A percentile compares a stretch with the other conserved stretches of the same genome.
Evolutionary conservation across 2,329 filamentous ascomycete genomes (phyloP).

Genomic region (Aspergillus neoniger): DNA sequence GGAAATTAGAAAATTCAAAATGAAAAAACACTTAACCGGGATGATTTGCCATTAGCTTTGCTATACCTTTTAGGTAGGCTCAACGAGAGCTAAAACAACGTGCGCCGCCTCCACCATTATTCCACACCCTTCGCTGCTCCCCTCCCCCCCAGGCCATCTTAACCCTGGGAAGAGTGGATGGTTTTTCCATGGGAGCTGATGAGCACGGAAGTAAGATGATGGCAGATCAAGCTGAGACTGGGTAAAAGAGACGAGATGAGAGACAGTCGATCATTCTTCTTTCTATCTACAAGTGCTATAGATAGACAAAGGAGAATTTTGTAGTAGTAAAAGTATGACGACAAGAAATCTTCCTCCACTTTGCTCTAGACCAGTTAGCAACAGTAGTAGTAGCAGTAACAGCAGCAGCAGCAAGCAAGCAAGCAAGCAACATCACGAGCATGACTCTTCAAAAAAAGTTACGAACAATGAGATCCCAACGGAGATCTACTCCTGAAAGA

Average conservation of each 20-base stretch:
- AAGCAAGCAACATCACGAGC: too few relatives aligned
- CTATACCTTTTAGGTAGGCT: constrained; percentile 20
- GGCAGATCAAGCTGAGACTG: background rate
- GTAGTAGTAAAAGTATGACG: too few relatives aligned
- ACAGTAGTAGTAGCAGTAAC: too few relatives aligned
- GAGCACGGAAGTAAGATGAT: background rate
- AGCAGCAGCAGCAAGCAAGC: too few relatives aligned
- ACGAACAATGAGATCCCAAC: background rate
- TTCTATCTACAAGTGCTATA: background rate
- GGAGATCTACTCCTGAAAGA: background rate
- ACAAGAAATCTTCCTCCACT: background rate
- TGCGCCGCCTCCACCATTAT: constrained; percentile 11
- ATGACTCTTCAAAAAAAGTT: background rate
- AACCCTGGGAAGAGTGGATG: background rate
- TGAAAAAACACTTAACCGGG: background rate
- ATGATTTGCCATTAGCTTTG: constrained; percentile 19
- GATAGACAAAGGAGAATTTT: background rate
- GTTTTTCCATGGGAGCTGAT: background rate
- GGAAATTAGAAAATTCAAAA: background rate
- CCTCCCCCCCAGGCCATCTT: constrained; percentile 3
- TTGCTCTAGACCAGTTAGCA: background rate
- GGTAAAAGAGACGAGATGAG: background rate
- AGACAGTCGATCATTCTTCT: background rate
- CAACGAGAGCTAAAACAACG: constrained; percentile 25
- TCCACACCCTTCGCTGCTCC: background rate